Evolutionary conservation across 805 yeast genomes (phyloP), one percentile per base, ranked within the genome.

Genomic region (Pichia californica): DNA sequence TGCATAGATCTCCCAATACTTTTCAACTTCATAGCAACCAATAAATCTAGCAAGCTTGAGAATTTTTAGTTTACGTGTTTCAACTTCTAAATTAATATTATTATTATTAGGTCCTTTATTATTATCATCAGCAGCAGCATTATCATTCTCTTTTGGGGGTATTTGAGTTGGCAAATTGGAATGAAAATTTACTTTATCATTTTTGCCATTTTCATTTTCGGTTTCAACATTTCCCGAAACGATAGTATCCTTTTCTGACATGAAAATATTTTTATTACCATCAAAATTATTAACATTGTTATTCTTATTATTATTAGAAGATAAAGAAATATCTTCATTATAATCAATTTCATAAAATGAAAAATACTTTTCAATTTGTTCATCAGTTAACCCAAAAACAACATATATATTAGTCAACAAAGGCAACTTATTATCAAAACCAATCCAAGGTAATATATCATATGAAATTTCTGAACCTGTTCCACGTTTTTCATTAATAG

Each of bases 1-100:
- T 4, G 20, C 16, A 21, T 46, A 55, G 13, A 46, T 40, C 13
- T 48, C 51, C 63, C 61, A 62, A 38, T 59, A 62, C 38, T 55
- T 53, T 8, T 58, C 62, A n/a, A 62, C 59, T n/a, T 50, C 49
- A 9, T 28, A 18, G 35, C 64, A 61, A 1, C 67, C 67, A 27
- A 62, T 53, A 42, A 55, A 59, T 26, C 47, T 52, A 2, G 59
- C 63, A 20, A 62, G 47, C 36, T 52, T 45, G 32, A 59, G 39
- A n/a, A 59, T 42, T 21, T 55, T 55, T 2, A 52, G 56, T 26
- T 30, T 43, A 11, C 21, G 40, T 14, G 7, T 4, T 9, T 15
- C 11, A 33, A 15, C 3, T 32, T 29, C n/a, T n/a, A n/a, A 6
- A 26, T 27, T 14, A 18, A 5, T 28, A 18, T 20, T 15, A 7